Conservation (phyloP, 768 basidiomycete species). For the Erythrobasidium yunnanense region DNA sequence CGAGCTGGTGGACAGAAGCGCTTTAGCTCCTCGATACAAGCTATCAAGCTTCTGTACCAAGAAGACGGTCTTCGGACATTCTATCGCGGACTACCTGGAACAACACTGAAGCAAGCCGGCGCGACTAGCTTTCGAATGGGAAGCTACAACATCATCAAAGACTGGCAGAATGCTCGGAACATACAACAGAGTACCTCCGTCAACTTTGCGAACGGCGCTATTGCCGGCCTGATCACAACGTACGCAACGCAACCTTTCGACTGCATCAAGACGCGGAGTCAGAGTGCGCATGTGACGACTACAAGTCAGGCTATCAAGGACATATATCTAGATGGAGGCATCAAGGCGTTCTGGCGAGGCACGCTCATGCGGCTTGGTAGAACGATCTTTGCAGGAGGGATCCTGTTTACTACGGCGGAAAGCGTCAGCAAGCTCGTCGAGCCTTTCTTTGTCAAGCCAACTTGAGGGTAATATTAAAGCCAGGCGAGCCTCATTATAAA, state of each 20-base stretch:
- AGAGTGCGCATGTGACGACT: conserved; percentile 19
- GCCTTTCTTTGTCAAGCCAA: conserved; percentile 1
- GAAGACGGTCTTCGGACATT: conserved; percentile 23
- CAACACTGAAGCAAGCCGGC: conserved; percentile 24
- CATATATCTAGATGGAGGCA: conserved; percentile 18
- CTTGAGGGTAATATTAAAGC: neutral
- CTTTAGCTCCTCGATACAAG: conserved; percentile 1
- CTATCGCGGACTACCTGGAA: conserved; percentile 22
- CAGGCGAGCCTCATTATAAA: no score
- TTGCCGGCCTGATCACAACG: conserved; percentile 19
- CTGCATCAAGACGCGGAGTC: conserved; percentile 11
- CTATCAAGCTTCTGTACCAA: conserved; percentile 4
- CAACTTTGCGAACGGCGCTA: conserved; percentile 24
- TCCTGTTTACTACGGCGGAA: conserved; percentile 24
- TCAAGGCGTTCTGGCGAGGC: conserved; percentile 23
- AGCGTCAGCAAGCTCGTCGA: conserved; percentile 14
- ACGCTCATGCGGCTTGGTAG: conserved; percentile 22
- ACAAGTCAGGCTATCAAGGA: conserved; percentile 7
- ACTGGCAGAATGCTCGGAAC: neutral
- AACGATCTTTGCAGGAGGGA: conserved; percentile 19
- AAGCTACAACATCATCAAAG: conserved; percentile 25
- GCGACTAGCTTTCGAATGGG: conserved; percentile 22
- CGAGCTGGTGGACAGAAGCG: neutral
- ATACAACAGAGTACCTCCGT: conserved; percentile 19
- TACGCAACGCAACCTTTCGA: conserved; percentile 22